Percentiles rank a stretch among this genome's conserved stretches.
Evolutionary conservation across 495 filamentous ascomycete genomes (phyloP).

Genomic region (Hypoxylon intermedium): DNA sequence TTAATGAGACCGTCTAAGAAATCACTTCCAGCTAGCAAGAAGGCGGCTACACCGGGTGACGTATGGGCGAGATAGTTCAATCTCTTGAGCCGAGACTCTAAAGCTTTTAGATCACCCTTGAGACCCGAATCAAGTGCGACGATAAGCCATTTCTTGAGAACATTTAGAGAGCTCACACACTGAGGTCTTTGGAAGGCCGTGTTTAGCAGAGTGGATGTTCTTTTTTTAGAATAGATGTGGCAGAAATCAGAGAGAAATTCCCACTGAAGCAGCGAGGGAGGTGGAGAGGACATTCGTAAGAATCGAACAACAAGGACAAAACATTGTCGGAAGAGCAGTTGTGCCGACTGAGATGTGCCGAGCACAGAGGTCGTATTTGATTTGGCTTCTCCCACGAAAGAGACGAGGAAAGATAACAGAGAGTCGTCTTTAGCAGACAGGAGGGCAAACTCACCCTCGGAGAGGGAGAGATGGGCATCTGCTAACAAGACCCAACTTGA

Average conservation of each 20-base stretch:
- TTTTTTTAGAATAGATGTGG: conserved; percentile 62
- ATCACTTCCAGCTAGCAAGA: conserved; percentile 82
- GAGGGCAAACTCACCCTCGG: conserved; percentile 59
- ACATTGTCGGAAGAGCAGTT: conserved; percentile 63
- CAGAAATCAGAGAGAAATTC: conserved; percentile 65
- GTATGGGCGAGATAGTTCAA: conserved; percentile 60
- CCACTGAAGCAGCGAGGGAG: conserved; percentile 58
- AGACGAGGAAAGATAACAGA: conserved; percentile 64
- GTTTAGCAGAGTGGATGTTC: conserved; percentile 40
- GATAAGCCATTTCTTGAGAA: conserved; percentile 54
- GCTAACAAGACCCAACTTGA: conserved; percentile 77
- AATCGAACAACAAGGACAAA: conserved; percentile 66
- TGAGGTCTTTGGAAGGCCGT: conserved; percentile 45
- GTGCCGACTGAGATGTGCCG: conserved; percentile 55
- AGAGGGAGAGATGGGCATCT: conserved; percentile 66
- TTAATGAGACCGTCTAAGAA: conserved; percentile 77
- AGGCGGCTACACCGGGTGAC: conserved; percentile 60
- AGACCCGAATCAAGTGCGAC: conserved; percentile 59
- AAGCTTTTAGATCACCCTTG: conserved; percentile 54
- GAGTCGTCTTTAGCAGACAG: conserved; percentile 62
- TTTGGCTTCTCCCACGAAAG: conserved; percentile 64
- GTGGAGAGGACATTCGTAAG: conserved; percentile 52
- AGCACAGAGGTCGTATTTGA: conserved; percentile 48
- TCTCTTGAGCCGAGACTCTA: conserved; percentile 54
- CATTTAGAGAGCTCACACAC: conserved; percentile 45